Evolutionary conservation across 139 green algal genomes (phyloP), one percentile per base, ranked within the genome.

Genomic region (Chlamydomonas eustigma): DNA sequence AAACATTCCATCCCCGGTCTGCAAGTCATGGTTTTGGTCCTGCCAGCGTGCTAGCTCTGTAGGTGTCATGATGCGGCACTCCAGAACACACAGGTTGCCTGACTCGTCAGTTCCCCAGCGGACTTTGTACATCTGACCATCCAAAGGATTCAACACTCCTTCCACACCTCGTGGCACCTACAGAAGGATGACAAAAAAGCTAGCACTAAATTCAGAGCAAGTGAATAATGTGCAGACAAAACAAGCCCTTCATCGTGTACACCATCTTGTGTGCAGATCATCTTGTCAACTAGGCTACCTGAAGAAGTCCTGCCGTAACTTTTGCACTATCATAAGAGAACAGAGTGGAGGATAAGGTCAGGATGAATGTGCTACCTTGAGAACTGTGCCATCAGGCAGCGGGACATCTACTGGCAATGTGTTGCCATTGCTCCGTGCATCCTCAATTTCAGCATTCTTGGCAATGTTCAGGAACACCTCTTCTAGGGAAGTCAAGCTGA

Each of bases 391-490:
- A 33, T 74, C 36, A n/a, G 36, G 68, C 68, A 58, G 36, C 36
- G n/a, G 33, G 25, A 58, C 37, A 38, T 64, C 36, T 32, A 74
- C 68, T 6, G 37, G 36, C 66, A 34, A 51, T 28, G 6, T 6
- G 58, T 70, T 35, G 2, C 25, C 68, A 28, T 58, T 18, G 36
- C 36, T 18, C 4, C 5, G 3, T 58, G 68, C 68, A 24, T 58
- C 68, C 64, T 65, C 83, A 18, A 80, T 39, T 80, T 77, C 83
- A 58, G 79, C 87, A 69, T 83, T 71, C 31, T 84, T 83, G 1
- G 92, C 91, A 32, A 97, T 94, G 39, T 76, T 89, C 32, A 97
- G 84, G 83, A 97, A 97, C 0, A 97, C 92, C 79, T 94, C 89
- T 82, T 94, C 89, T 71, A 85, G 75, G 28, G 71, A 78, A 4